These are phyloP conservation scores for Ceratobasidium sp. DNA, from an alignment of 1,284 basidiomycete species.

Conservation along the genomic window DNA sequence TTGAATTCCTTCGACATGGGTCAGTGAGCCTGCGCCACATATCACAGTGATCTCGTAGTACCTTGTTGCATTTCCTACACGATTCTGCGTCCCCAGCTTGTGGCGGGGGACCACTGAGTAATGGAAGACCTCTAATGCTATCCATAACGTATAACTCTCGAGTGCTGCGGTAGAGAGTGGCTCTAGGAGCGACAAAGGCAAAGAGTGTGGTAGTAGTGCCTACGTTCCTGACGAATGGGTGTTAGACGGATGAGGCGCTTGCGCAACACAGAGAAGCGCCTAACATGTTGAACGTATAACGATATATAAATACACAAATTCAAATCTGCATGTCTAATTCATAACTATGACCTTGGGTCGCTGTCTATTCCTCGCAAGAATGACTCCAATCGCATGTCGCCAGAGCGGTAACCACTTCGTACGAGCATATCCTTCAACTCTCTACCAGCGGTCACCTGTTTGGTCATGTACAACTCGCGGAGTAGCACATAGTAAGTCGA, in stretches of 20 bases:
- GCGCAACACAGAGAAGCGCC: not conserved
- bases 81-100: slow-evolving; percentile 18
- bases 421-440: slow-evolving; percentile 1
- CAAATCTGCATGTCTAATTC: not conserved
- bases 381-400: not conserved
- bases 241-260: too few relatives aligned
- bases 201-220: not conserved
- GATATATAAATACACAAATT: not conserved
- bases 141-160: not conserved
- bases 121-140: slow-evolving; percentile 23
- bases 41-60: not conserved
- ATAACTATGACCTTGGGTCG: too few relatives aligned
- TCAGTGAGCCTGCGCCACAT: too few relatives aligned
- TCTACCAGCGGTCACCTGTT: slow-evolving; percentile 18
- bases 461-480: slow-evolving; percentile 23
- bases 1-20: slow-evolving; percentile 17
- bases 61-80: slow-evolving; percentile 31
- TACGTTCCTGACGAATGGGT: not conserved
- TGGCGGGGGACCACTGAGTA: slow-evolving; percentile 22
- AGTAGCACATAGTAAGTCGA: slow-evolving; percentile 23
- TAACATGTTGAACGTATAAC: not conserved
- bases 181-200: not conserved
- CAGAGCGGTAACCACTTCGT: slow-evolving; percentile 7
- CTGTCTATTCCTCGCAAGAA: not conserved
- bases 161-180: not conserved